Base-by-base conservation (phyloP, 108 stramenopile species). In the Stephanodiscus minutulus region DNA sequence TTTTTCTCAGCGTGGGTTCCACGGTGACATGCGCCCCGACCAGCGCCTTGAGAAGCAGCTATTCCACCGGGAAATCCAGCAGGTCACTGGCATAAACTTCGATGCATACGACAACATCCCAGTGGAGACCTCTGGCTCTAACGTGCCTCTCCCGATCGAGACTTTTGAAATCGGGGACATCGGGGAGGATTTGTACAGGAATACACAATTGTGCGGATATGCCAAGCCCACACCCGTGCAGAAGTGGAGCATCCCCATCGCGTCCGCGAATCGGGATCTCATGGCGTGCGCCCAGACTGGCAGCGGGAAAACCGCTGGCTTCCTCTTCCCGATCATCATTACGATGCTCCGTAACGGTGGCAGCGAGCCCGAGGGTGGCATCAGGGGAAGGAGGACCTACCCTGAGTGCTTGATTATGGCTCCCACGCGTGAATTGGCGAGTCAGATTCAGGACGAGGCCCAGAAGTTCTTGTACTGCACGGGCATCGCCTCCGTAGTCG, bases 31-130 rank as follows among this genome's bases (percentile, higher is more conserved):
- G 72, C 72, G 74, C 18, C 87, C 86, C 46, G 91, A 95, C 79
- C 73, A 75, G 43, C 91, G 94, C 49, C 31, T 91, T 21, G 91
- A 95, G 69, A 77, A 77, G 8, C 82, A 85, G 57, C 86, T 95
- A 29, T 95, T 92, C 66, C 85, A 87, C 53, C 61, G 68, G 12
- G 88, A 77, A 17, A 89, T 92, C 72, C 83, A 92, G 53, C 94
- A 96, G 72, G 96, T 92, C 18, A 87, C 96, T n/a, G 99, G 99
- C n/a, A 98, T 99, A 88, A 98, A 99, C 86, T 99, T 99, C 75
- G 96, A 98, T 80, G 92, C 94, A 67, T 98, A 99, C 86, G 97
- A 98, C 78, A 94, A 98, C 53, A 99, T 99, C 54, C 97, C 97
- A 27, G 96, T 99, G 27, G 98, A 99, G 64, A 88, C 91, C 46